phyloP scores from a whole-genome alignment of 169 alveolate genomes.

The Eimeria acervulina region DNA sequence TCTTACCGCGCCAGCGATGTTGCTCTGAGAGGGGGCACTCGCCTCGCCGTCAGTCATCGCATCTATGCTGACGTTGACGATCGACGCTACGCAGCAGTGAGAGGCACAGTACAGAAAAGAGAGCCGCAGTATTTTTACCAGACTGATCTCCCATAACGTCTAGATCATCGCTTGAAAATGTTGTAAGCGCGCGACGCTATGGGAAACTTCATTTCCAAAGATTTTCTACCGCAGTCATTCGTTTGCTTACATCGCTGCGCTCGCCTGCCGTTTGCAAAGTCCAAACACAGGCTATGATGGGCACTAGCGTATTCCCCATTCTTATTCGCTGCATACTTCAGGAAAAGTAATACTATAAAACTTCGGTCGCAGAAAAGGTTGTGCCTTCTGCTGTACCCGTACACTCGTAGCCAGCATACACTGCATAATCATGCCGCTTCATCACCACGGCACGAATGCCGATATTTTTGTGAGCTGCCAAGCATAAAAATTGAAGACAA shows the following conservation, averaged over 20 bases:
- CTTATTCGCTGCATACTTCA: slow-evolving; percentile 3
- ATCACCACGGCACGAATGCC: neutral
- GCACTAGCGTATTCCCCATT: neutral
- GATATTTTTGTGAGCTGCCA: neutral
- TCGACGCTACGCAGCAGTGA: slow-evolving; percentile 35
- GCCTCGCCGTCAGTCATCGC: slow-evolving; percentile 25
- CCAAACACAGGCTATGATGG: neutral
- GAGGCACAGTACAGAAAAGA: neutral
- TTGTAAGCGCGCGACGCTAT: neutral
- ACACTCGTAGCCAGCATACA: neutral
- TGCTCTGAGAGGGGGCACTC: slow-evolving; percentile 35
- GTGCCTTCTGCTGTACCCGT: neutral
- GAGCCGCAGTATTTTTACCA: neutral
- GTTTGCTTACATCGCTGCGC: slow-evolving; percentile 42
- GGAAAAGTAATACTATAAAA: neutral
- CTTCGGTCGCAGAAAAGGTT: neutral
- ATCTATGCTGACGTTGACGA: slow-evolving; percentile 69
- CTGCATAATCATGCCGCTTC: neutral
- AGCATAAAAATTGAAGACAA: neutral
- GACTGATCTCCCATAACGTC: slow-evolving; percentile 58
- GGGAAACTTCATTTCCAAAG: neutral
- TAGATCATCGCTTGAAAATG: slow-evolving; percentile 54
- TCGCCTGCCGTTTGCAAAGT: neutral
- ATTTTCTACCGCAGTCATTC: neutral
- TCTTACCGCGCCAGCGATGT: slow-evolving; percentile 74